Evolutionary conservation across 164 flowering plant genomes (phyloP), one percentile per base, ranked within the genome.

Genomic region (Echeveria elegans): DNA sequence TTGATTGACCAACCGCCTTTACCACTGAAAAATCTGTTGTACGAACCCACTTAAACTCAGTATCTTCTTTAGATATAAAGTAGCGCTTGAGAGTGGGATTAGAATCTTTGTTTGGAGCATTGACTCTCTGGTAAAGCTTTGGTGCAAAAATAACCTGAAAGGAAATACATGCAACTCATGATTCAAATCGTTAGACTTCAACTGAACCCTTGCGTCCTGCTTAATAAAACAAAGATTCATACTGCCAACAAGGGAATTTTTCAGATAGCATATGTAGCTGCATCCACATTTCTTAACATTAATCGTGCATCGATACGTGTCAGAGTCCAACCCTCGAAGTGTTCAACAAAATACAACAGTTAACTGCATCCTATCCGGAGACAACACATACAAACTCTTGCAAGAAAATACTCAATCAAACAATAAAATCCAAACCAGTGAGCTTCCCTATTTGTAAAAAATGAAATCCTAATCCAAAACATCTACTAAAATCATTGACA

Each of bases 41-140:
- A n/a, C 99, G 97, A 70, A 95, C 85, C 99, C 99, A 95, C 5
- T 81, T 60, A 72, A 77, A 85, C 50, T 88, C 85, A 68, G 71
- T 66, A 72, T 92, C 84, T 68, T 87, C 99, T 84, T 88, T 87
- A 78, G 83, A 88, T 29, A 88, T 52, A 75, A 76, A 82, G 75
- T 87, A 95, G 36, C 94, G 78, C 63, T 84, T 82, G 29, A 72
- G 28, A 21, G 65, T 69, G 69, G 83, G 80, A 68, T 72, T 86
- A 31, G 92, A 68, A 28, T 70, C 70, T 63, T 82, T 16, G 66
- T 74, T 37, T 30, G 92, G 85, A 60, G 88, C 93, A 30, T 77
- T 70, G 30, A 82, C 34, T 66, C 75, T 89, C 12, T 80, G 71
- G 73, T 81, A 95, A 66, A 95, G 76, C 78, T 75, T 88, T 67